Evolutionary conservation across 805 yeast genomes (phyloP).

Genomic region (Priceomyces fermenticarens): DNA sequence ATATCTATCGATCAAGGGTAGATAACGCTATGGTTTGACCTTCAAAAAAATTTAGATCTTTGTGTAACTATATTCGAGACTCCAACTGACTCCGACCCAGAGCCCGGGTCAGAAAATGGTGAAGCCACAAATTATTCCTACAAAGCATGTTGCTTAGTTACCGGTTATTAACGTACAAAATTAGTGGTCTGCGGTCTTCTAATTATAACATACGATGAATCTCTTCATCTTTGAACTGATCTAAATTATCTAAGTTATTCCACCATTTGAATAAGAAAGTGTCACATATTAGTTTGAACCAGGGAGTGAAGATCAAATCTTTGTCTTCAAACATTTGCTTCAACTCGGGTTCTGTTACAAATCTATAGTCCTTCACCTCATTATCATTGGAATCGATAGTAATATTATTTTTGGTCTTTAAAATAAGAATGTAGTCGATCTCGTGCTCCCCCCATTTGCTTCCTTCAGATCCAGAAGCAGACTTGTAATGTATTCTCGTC

Average conservation of each 20-base stretch:
- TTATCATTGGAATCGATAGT: conserved; percentile 59
- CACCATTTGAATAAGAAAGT: conserved; percentile 93
- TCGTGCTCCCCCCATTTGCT: conserved; percentile 95
- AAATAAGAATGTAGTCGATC: conserved; percentile 88
- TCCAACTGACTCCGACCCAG: no score
- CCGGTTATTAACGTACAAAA: no score
- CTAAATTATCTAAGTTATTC: conserved; percentile 64
- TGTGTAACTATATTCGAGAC: no score
- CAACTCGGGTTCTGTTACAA: conserved; percentile 67
- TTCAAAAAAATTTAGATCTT: no score
- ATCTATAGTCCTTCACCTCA: conserved; percentile 79
- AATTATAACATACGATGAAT: conserved; percentile 49
- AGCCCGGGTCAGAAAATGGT: no score
- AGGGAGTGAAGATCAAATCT: conserved; percentile 82
- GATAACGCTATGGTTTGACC: no score
- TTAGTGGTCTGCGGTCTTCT: no score
- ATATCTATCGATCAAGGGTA: no score
- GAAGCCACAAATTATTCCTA: background rate
- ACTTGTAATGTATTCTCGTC: conserved; percentile 93
- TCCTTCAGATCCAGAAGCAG: conserved; percentile 69
- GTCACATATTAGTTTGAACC: conserved; percentile 96
- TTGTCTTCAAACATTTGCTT: conserved; percentile 72
- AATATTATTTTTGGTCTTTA: conserved; percentile 51
- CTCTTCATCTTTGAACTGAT: conserved; percentile 42
- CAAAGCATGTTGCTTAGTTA: background rate